Base-by-base conservation (phyloP, 139 green algal genomes). In the Eudorina sp. region DNA sequence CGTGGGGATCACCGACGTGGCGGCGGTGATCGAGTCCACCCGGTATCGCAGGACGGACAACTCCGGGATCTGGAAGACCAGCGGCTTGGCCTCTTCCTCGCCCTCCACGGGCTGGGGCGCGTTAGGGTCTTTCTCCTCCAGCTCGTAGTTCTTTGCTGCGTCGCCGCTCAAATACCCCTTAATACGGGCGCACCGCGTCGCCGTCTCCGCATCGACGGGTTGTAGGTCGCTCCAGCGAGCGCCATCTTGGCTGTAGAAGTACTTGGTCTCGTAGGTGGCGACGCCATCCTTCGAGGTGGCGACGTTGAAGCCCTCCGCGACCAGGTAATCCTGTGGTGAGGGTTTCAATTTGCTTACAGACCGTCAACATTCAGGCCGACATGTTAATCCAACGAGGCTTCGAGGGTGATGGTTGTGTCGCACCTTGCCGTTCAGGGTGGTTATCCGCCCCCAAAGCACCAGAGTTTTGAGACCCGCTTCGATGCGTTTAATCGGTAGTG, bases 211-310 rank as follows among this genome's bases (percentile, higher is more conserved):
- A 36, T 94, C 91, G 3, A 96, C 62, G 0, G 90, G 25, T 34
- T 92, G 90, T n/a, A 97, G 77, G 89, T 96, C 93, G 25, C 94
- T 84, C 95, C 94, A 97, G 79, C 92, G 93, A 7, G 94, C 90
- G 21, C 93, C 93, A 81, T 97, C 95, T 58, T 96, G 93, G 77
- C 89, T 95, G 90, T 94, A 97, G 66, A 92, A 96, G 89, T 94
- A 95, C 79, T 95, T 96, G 27, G 88, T 62, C 46, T 95, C 91
- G 48, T 85, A 90, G 14, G 76, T 74, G 3, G 93, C 85, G 25
- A 89, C 58, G 31, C 86, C 86, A 18, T 85, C 90, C 40, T 90
- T 88, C n/a, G 64, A 66, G 34, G 90, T 86, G 0, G 91, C 80
- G 4, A 72, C 78, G 82, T 93, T 94, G 75, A 87, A 91, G n/a